Conservation (phyloP, 2,329 filamentous ascomycete genomes). For the Macrophomina phaseolina region DNA sequence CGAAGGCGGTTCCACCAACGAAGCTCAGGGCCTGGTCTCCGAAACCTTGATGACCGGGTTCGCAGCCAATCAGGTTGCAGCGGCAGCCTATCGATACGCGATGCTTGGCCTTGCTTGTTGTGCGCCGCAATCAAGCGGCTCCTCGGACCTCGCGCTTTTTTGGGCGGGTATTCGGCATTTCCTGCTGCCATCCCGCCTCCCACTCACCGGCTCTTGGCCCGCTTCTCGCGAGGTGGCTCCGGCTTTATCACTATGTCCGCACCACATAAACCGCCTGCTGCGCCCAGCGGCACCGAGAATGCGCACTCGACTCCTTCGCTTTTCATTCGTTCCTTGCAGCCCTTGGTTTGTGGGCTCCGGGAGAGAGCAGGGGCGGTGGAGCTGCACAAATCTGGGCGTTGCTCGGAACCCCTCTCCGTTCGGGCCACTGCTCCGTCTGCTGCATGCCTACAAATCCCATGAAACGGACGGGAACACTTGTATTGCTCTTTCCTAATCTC, state of each 20-base stretch:
- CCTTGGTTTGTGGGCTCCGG: neutral
- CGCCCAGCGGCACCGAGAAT: neutral
- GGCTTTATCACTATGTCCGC: slow-evolving; percentile 17
- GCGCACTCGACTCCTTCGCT: neutral
- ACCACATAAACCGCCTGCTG: neutral
- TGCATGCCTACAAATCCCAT: neutral
- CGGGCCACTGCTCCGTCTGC: slow-evolving; percentile 5
- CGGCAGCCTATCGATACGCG: slow-evolving; percentile 4
- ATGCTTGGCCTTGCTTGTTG: slow-evolving; percentile 22
- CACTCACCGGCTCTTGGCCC: neutral
- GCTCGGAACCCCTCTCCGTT: slow-evolving; percentile 4
- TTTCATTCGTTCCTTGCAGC: neutral
- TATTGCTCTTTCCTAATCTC: neutral
- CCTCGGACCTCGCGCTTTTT: slow-evolving; percentile 17
- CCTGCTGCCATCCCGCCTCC: neutral
- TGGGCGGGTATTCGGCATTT: slow-evolving; percentile 23
- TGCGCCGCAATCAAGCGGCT: slow-evolving; percentile 2
- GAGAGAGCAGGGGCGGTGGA: neutral
- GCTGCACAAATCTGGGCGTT: neutral
- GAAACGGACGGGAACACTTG: neutral
- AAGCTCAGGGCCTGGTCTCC: neutral
- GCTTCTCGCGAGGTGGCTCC: slow-evolving; percentile 6
- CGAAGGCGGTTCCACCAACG: slow-evolving; percentile 7
- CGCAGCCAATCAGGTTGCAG: neutral
- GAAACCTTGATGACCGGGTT: neutral